phyloP scores from a whole-genome alignment of 495 filamentous ascomycete genomes.

The Pyrenopolyporus hunteri region DNA sequence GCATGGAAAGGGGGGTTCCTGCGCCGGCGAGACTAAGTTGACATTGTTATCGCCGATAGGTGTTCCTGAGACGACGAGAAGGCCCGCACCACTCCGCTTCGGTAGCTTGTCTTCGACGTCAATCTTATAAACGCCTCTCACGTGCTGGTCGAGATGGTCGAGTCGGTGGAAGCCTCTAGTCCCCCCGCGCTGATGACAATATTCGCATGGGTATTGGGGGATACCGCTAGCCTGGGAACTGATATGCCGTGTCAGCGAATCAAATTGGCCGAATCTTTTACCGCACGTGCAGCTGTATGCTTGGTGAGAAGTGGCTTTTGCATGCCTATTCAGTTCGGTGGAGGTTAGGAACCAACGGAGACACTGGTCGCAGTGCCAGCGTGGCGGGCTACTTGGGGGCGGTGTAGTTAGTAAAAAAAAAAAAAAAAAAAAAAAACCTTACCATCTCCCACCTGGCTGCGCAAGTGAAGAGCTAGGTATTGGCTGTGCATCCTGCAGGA shows the following conservation, averaged over 20 bases:
- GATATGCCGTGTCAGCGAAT: conserved; percentile 5
- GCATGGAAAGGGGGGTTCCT: conserved; percentile 2
- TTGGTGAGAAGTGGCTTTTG: not conserved
- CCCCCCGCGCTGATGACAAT: not conserved
- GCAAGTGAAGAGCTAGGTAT: not conserved
- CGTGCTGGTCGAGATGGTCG: conserved; percentile 11
- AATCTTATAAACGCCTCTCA: not conserved
- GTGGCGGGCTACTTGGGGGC: no score
- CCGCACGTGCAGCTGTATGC: conserved; percentile 4
- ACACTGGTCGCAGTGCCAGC: not conserved
- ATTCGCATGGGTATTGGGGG: conserved; percentile 1
- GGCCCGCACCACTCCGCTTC: not conserved
- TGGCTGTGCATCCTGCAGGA: not conserved
- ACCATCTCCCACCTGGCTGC: not conserved
- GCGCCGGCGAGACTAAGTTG: not conserved
- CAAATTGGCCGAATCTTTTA: not conserved
- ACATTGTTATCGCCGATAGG: no score
- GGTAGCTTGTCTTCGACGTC: not conserved
- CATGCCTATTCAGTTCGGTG: conserved; percentile 5
- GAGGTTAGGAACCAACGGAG: not conserved
- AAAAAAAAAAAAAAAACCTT: conserved; percentile 13
- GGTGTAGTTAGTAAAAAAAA: no score
- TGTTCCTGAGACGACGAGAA: no score
- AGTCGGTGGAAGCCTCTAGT: conserved; percentile 5
- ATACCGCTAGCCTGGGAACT: not conserved